These are phyloP conservation scores for Geoglossum cookeanum DNA, from an alignment of 2,329 filamentous ascomycete species.

Conservation along the genomic window DNA sequence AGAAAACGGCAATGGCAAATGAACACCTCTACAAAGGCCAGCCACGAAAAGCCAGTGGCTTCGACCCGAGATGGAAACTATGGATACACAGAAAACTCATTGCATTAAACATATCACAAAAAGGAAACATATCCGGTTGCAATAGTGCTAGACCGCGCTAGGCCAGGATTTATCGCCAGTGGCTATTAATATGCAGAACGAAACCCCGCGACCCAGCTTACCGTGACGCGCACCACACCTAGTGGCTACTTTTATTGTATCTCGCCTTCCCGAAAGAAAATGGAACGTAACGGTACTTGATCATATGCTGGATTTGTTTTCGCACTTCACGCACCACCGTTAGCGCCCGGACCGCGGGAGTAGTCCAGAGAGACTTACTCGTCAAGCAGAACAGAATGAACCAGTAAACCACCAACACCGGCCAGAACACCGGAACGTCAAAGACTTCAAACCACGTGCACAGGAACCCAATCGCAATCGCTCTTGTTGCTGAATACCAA, in stretches of 20 bases:
- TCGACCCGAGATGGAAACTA: not conserved
- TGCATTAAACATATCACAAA: not conserved
- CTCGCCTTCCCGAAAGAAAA: slow-evolving; percentile 81
- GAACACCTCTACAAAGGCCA: not conserved
- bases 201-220: not conserved
- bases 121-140: not conserved
- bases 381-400: slow-evolving; percentile 89
- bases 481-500: slow-evolving; percentile 89
- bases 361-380: slow-evolving; percentile 39
- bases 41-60: not conserved
- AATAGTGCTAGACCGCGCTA: not conserved
- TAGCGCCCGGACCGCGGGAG: not conserved
- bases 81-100: not conserved
- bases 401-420: slow-evolving; percentile 96
- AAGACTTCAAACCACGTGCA: slow-evolving; percentile 92
- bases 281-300: slow-evolving; percentile 97
- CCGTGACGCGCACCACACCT: not conserved
- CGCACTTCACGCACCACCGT: slow-evolving; percentile 45
- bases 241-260: slow-evolving; percentile 26
- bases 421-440: slow-evolving; percentile 97
- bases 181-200: not conserved
- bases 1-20: not conserved
- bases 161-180: not conserved
- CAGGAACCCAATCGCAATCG: slow-evolving; percentile 60
- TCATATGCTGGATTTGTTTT: slow-evolving; percentile 99